Evolutionary conservation across 2,329 filamentous ascomycete species (phyloP).

Genomic region (Didymella segeticola): DNA sequence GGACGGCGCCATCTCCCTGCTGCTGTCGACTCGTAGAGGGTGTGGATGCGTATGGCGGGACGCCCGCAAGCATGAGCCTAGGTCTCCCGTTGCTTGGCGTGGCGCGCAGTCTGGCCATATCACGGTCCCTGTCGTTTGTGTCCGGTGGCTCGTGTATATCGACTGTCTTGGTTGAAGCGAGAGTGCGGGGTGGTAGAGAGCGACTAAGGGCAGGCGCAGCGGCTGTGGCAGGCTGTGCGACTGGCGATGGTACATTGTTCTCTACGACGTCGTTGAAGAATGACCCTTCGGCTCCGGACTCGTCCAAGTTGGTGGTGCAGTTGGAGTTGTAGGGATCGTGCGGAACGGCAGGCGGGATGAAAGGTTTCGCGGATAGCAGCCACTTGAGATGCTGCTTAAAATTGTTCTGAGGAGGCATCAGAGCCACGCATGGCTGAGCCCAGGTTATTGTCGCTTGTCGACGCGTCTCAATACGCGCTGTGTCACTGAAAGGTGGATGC

Average conservation of each 20-base stretch:
- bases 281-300: conserved; percentile 22
- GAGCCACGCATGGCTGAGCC: conserved; percentile 37
- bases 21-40: conserved; percentile 7
- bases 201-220: conserved; percentile 21
- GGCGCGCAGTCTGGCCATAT: conserved; percentile 55
- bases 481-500: conserved; percentile 14
- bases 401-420: conserved; percentile 57
- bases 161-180: conserved; percentile 28
- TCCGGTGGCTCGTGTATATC: conserved; percentile 34
- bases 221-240: conserved; percentile 18
- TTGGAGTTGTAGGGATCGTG: conserved; percentile 40
- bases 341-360: conserved; percentile 48
- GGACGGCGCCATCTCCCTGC: conserved; percentile 2
- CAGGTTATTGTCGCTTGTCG: conserved; percentile 19
- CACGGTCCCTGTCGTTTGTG: conserved; percentile 15
- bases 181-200: conserved; percentile 27
- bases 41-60: conserved; percentile 22
- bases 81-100: conserved; percentile 53
- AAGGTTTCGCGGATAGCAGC: conserved; percentile 55
- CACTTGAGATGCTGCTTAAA: conserved; percentile 57
- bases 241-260: conserved; percentile 32
- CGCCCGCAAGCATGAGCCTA: conserved; percentile 39
- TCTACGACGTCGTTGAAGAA: conserved; percentile 14
- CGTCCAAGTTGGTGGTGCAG: conserved; percentile 31
- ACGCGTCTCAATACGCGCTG: conserved; percentile 31